Conservation (phyloP, 352 stramenopile genomes). For the Phytophthora brassicae region DNA sequence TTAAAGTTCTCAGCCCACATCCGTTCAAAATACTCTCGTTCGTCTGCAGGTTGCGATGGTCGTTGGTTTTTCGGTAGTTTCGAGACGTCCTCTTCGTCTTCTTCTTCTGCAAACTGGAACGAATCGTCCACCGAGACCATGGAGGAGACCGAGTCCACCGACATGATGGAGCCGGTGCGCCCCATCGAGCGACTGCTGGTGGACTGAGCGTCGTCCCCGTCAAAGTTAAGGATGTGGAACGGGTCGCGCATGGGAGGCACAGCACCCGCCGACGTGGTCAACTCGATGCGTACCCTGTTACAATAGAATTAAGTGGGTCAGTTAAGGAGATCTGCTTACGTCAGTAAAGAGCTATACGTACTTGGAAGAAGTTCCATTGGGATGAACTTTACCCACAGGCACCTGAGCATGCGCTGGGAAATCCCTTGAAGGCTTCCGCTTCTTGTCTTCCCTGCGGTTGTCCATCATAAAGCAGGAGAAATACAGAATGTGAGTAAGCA, state of each 20-base stretch:
- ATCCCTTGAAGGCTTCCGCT: conserved; percentile 81
- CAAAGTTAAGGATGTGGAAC: conserved; percentile 73
- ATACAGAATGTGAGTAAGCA: conserved; percentile 16
- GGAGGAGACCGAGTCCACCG: conserved; percentile 57
- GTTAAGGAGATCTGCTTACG: not conserved
- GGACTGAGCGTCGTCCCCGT: conserved; percentile 20
- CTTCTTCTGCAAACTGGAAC: conserved; percentile 43
- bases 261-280: conserved; percentile 43
- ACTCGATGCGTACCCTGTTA: conserved; percentile 49
- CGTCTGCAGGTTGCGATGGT: conserved; percentile 64
- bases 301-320: not conserved
- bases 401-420: conserved; percentile 76
- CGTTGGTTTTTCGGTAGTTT: conserved; percentile 74
- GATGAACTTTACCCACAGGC: conserved; percentile 58
- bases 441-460: conserved; percentile 67
- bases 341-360: too few relatives aligned
- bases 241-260: conserved; percentile 79
- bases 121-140: conserved; percentile 65
- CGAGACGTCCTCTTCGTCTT: conserved; percentile 37
- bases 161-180: conserved; percentile 62
- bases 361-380: conserved; percentile 40
- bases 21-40: conserved; percentile 82
- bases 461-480: conserved; percentile 10
- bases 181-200: conserved; percentile 23
- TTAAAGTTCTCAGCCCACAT: conserved; percentile 87